Conservation (phyloP, 2,329 filamentous ascomycete genomes). For the Hypoxylon sp. region DNA sequence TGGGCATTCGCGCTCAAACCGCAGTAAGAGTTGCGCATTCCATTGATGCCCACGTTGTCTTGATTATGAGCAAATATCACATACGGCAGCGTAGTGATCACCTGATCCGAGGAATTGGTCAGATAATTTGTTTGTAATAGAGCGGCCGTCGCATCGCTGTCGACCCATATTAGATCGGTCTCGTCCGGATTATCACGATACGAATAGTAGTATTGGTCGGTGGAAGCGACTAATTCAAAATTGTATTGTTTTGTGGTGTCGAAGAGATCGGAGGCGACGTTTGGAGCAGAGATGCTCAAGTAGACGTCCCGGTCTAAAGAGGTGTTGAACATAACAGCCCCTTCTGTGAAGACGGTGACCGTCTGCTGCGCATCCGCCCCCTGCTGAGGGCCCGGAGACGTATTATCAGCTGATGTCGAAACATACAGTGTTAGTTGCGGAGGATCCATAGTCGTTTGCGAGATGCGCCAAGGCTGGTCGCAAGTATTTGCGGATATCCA, state of each 20-base stretch:
- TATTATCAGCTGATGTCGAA: constrained; percentile 74
- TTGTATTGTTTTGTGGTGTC: constrained; percentile 73
- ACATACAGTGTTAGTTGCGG: constrained; percentile 85
- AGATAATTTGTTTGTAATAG: constrained; percentile 83
- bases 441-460: constrained; percentile 61
- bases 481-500: constrained; percentile 92
- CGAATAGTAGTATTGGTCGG: constrained; percentile 81
- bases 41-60: constrained; percentile 71
- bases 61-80: constrained; percentile 80
- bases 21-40: constrained; percentile 85
- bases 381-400: constrained; percentile 73
- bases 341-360: constrained; percentile 69
- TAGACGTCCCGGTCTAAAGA: constrained; percentile 77
- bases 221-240: constrained; percentile 85
- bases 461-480: constrained; percentile 74
- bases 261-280: constrained; percentile 68
- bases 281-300: constrained; percentile 80
- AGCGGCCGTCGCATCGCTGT: constrained; percentile 84
- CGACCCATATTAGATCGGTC: constrained; percentile 80
- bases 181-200: constrained; percentile 64
- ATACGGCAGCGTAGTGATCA: constrained; percentile 73
- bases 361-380: constrained; percentile 62
- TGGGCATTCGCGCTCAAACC: constrained; percentile 77
- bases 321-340: constrained; percentile 75
- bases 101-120: constrained; percentile 66